Evolutionary conservation across 2,329 filamentous ascomycete species (phyloP).

Genomic region (Colletotrichum sp.): DNA sequence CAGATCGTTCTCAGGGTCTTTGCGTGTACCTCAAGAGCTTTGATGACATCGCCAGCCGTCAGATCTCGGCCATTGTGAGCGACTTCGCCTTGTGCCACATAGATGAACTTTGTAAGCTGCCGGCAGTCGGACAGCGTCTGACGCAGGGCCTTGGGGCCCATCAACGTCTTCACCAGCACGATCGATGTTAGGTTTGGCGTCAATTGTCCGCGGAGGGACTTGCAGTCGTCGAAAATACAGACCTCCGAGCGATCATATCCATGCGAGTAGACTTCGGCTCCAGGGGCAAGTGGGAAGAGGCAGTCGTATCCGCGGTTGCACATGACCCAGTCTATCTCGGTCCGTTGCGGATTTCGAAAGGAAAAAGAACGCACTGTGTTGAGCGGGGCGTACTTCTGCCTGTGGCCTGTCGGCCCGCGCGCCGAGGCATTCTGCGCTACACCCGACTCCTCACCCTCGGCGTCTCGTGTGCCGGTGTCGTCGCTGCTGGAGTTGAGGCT

Average conservation of each 20-base stretch:
- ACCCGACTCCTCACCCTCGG: accelerated
- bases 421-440: neutral
- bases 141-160: neutral
- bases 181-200: neutral
- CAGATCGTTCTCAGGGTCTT: neutral
- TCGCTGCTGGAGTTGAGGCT: neutral
- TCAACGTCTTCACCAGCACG: neutral
- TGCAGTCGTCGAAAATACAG: neutral
- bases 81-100: neutral
- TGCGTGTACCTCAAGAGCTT: neutral
- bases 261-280: neutral
- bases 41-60: neutral
- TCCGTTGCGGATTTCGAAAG: neutral
- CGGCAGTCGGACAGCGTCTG: neutral
- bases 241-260: neutral
- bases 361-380: neutral
- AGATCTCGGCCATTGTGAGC: neutral
- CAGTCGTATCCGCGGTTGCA: neutral
- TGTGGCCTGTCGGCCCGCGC: neutral
- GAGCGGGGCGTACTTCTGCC: neutral
- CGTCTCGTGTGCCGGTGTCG: neutral
- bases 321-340: neutral
- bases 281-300: neutral
- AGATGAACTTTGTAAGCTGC: neutral
- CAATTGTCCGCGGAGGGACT: neutral